Evolutionary conservation across 495 filamentous ascomycete species (phyloP).

Genomic region (Neurospora sublineolata): DNA sequence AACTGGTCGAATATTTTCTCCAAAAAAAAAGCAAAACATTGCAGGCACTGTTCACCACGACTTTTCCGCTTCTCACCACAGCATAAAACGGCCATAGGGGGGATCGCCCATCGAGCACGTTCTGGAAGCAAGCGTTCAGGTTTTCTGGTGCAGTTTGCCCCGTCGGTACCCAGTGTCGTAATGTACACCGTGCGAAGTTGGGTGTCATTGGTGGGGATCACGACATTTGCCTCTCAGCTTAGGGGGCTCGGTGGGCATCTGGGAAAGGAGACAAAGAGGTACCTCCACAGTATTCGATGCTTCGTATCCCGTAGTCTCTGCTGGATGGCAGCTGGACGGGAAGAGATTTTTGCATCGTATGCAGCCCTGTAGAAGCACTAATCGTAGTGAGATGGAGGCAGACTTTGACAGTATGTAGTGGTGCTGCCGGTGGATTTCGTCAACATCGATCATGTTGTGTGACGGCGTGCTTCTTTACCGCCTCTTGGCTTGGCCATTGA

Average conservation of each 20-base stretch:
- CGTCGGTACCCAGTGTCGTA: neutral
- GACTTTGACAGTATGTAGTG: neutral
- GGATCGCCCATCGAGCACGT: neutral
- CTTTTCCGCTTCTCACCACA: neutral
- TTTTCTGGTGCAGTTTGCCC: neutral
- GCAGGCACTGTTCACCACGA: neutral
- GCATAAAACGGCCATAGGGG: neutral
- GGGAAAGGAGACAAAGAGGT: neutral
- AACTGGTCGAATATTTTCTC: neutral
- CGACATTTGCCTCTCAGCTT: neutral
- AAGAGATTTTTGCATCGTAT: neutral
- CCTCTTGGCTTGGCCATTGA: constrained; percentile 7
- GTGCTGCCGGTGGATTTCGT: neutral
- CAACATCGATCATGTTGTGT: neutral
- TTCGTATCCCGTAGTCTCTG: neutral
- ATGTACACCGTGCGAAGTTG: neutral
- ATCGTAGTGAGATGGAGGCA: neutral
- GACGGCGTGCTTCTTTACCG: constrained; percentile 10
- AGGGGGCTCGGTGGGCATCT: neutral
- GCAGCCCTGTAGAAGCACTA: neutral
- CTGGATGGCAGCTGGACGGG: neutral
- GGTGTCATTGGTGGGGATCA: neutral
- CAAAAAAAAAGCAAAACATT: neutral
- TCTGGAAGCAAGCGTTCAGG: neutral
- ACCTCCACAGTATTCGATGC: neutral